phyloP scores from a whole-genome alignment of 352 stramenopile genomes.

The Sclerospora graminicola region DNA sequence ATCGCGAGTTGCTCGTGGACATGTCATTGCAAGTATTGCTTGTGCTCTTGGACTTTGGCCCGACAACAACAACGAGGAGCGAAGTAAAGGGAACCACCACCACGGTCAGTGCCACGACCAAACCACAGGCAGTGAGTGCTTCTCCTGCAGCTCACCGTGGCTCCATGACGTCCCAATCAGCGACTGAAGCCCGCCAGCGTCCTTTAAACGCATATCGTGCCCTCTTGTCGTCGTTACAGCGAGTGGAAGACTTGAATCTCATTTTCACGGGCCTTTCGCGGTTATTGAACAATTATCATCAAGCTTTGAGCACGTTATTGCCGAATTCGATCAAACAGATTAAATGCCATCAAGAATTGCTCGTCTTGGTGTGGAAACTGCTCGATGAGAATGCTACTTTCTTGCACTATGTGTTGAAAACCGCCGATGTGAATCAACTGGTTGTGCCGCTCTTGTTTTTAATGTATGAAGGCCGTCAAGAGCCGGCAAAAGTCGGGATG shows the following conservation, averaged over 20 bases:
- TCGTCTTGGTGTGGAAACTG: conserved; percentile 97
- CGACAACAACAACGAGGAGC: conserved; percentile 39
- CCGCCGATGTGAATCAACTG: conserved; percentile 90
- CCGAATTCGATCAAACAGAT: conserved; percentile 91
- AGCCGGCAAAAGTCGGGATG: conserved; percentile 90
- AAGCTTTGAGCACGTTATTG: conserved; percentile 90
- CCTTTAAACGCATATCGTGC: conserved; percentile 60
- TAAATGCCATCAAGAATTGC: conserved; percentile 94
- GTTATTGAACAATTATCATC: conserved; percentile 96
- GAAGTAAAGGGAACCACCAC: no score
- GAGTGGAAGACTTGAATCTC: conserved; percentile 86
- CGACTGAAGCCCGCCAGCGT: conserved; percentile 28
- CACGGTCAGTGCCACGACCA: no score
- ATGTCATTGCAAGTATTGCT: conserved; percentile 89
- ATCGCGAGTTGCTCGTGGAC: conserved; percentile 87
- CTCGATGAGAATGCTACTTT: conserved; percentile 96
- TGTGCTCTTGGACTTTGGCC: conserved; percentile 91
- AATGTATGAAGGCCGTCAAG: conserved; percentile 92
- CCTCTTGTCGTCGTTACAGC: conserved; percentile 54
- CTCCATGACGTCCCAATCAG: conserved; percentile 13
- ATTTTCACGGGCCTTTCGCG: conserved; percentile 90
- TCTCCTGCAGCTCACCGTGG: conserved; percentile 26
- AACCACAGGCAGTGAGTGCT: conserved; percentile 32
- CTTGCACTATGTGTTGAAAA: conserved; percentile 89
- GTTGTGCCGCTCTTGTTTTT: conserved; percentile 80